These are phyloP conservation scores for Noccaea caerulescens DNA, from an alignment of 345 rosid genomes.

Conservation along the genomic window DNA sequence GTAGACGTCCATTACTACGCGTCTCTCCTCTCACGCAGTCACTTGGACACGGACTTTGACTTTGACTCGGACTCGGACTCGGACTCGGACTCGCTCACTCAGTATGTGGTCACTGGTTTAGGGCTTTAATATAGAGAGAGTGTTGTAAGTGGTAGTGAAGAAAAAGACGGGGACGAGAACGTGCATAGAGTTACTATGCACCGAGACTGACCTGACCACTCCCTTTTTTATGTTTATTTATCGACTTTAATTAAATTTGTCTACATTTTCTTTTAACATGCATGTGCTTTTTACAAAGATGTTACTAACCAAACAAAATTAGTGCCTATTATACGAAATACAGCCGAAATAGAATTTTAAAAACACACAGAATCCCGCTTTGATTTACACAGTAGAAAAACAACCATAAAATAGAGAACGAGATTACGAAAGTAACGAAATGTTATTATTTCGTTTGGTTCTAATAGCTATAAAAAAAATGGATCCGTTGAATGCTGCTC, in stretches of 20 bases:
- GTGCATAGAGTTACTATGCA: conserved; percentile 42
- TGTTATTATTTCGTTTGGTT: neutral
- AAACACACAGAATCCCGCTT: neutral
- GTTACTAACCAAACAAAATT: neutral
- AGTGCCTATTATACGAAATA: neutral
- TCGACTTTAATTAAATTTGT: conserved; percentile 16
- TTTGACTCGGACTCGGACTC: neutral
- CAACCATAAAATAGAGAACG: neutral
- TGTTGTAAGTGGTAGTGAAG: neutral
- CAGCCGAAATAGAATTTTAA: neutral
- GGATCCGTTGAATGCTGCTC: neutral
- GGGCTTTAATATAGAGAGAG: conserved; percentile 33
- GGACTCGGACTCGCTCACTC: conserved; percentile 27
- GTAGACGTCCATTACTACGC: conserved; percentile 54
- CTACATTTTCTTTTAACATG: conserved; percentile 24
- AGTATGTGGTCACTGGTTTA: conserved; percentile 26
- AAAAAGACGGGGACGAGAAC: conserved; percentile 41
- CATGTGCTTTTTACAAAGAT: conserved; percentile 31
- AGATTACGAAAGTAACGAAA: neutral
- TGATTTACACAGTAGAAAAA: neutral
- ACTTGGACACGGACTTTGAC: neutral
- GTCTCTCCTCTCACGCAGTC: neutral
- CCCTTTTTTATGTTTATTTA: conserved; percentile 9
- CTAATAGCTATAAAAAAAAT: too few species aligned
- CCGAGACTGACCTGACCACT: conserved; percentile 39